Conservation (phyloP, 2,329 filamentous ascomycete species). For the Pseudomassariella vexata region DNA sequence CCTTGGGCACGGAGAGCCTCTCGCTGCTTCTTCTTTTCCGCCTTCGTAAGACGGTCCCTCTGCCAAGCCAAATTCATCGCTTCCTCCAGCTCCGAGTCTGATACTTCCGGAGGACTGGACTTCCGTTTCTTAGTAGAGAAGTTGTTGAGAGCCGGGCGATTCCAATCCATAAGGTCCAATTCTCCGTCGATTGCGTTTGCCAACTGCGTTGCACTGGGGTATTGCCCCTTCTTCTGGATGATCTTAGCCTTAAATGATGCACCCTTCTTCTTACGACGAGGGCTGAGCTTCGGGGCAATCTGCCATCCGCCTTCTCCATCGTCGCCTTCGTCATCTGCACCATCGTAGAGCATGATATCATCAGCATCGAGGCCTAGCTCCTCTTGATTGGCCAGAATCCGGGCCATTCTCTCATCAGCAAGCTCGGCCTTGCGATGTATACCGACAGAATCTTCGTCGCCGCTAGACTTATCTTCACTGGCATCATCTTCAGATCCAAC, state of each 20-base stretch:
- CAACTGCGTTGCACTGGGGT: constrained; percentile 33
- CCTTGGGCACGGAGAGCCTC: constrained; percentile 63
- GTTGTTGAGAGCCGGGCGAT: constrained; percentile 57
- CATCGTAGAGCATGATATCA: constrained; percentile 52
- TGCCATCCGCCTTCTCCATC: constrained; percentile 23
- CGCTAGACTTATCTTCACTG: constrained; percentile 33
- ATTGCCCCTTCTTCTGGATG: constrained; percentile 23
- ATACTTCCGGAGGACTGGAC: constrained; percentile 48
- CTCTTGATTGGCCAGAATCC: constrained; percentile 54
- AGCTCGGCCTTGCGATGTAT: constrained; percentile 24
- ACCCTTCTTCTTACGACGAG: constrained; percentile 21
- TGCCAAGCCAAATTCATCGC: constrained; percentile 55
- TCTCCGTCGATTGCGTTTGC: constrained; percentile 55
- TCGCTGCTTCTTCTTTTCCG: constrained; percentile 62
- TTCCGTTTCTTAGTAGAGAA: constrained; percentile 55
- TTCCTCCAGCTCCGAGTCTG: constrained; percentile 62
- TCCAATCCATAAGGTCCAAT: constrained; percentile 82
- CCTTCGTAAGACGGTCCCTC: constrained; percentile 67
- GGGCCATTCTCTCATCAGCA: constrained; percentile 58
- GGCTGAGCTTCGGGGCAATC: constrained; percentile 14
- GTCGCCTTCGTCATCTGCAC: constrained; percentile 31
- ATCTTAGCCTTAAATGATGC: constrained; percentile 16
- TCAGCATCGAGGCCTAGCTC: constrained; percentile 56
- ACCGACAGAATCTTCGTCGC: constrained; percentile 29
- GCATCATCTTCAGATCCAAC: constrained; percentile 22